phyloP scores from a whole-genome alignment of 305 asterid genomes.

The Fraxinus floribunda region DNA sequence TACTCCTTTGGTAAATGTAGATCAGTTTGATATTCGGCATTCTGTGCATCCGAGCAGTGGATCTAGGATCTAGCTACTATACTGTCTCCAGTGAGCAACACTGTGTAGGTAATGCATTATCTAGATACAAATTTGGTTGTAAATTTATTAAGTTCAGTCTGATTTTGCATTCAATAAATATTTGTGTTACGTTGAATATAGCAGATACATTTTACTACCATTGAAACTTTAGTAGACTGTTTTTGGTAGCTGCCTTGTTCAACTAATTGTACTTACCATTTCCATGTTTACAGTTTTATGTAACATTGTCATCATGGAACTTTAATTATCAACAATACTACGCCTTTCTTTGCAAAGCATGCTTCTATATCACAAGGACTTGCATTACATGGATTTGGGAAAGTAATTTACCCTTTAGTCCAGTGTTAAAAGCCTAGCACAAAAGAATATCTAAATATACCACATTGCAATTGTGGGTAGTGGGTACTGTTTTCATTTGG shows the following conservation, averaged over 20 bases:
- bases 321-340: neutral
- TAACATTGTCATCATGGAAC: neutral
- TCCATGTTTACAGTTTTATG: neutral
- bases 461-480: too few relatives aligned
- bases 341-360: neutral
- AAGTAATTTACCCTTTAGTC: neutral
- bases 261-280: neutral
- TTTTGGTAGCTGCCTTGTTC: neutral
- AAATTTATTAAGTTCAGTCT: slow-evolving; percentile 16
- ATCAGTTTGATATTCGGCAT: slow-evolving; percentile 79
- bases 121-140: slow-evolving; percentile 5
- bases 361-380: neutral
- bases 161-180: neutral
- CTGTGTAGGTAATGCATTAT: slow-evolving; percentile 36
- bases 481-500: neutral
- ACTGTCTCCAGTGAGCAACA: slow-evolving; percentile 18
- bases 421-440: neutral
- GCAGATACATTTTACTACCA: slow-evolving; percentile 4
- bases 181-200: neutral
- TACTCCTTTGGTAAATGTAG: slow-evolving; percentile 65
- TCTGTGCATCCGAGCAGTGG: slow-evolving; percentile 34
- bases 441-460: neutral
- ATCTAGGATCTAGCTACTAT: slow-evolving; percentile 44
- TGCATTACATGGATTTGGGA: slow-evolving; percentile 1
- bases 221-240: neutral